phyloP scores from a whole-genome alignment of 805 yeast species.

The Cyberlindnera japonica region DNA sequence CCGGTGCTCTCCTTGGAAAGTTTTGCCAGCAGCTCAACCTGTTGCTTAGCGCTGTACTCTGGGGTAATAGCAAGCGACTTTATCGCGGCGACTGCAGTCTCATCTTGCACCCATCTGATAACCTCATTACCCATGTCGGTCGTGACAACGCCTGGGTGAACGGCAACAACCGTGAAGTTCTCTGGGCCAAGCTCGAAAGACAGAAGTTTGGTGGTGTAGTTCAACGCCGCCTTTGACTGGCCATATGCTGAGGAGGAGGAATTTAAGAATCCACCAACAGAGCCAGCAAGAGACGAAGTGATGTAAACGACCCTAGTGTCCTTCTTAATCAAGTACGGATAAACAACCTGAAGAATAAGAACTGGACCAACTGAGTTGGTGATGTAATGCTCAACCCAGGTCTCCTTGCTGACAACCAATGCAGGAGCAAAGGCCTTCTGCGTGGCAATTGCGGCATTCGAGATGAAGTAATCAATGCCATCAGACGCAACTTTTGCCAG shows the following conservation, averaged over 20 bases:
- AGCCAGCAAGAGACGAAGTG: slow-evolving; percentile 28
- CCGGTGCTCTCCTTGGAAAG: slow-evolving; percentile 26
- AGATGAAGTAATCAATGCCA: slow-evolving; percentile 28
- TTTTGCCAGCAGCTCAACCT: slow-evolving; percentile 19
- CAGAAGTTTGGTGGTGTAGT: slow-evolving; percentile 28
- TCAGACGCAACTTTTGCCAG: slow-evolving; percentile 14
- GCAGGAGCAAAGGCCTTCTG: neutral
- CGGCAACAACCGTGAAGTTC: slow-evolving; percentile 28
- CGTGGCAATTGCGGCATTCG: slow-evolving; percentile 27
- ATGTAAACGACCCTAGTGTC: slow-evolving; percentile 27
- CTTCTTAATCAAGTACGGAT: slow-evolving; percentile 23
- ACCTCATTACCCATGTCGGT: slow-evolving; percentile 30
- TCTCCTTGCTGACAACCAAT: neutral
- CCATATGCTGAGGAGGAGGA: slow-evolving; percentile 31
- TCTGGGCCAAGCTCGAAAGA: slow-evolving; percentile 26
- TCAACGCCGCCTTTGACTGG: slow-evolving; percentile 36
- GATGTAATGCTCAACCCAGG: slow-evolving; percentile 14
- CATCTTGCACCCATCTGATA: neutral
- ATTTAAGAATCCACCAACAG: slow-evolving; percentile 17
- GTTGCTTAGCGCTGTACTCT: slow-evolving; percentile 24
- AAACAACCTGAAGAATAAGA: slow-evolving; percentile 17
- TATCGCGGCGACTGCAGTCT: neutral
- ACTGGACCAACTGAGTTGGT: slow-evolving; percentile 29
- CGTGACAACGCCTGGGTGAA: slow-evolving; percentile 37
- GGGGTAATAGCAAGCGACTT: slow-evolving; percentile 17